Percentiles rank a stretch among this genome's conserved stretches.
Conservation (phyloP, 106 monocot species). For the Platanthera guangdongensis region DNA sequence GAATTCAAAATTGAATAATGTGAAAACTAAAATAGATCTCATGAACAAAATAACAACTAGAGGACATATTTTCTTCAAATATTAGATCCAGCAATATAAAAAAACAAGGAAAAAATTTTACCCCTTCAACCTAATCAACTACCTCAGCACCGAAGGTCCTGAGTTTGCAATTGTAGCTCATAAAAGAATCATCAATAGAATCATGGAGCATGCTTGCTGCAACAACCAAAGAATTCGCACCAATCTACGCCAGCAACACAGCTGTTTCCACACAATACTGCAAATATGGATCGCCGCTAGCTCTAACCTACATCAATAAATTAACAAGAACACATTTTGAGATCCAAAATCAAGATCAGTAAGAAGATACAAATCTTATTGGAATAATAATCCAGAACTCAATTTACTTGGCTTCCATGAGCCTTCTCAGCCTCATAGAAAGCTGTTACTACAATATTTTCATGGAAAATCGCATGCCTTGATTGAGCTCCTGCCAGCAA, state of each 20-base stretch:
- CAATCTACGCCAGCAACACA: conserved; percentile 56
- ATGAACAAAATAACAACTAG: no score
- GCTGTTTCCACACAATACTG: conserved; percentile 95
- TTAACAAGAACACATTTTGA: neutral
- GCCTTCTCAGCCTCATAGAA: conserved; percentile 86
- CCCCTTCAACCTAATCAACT: conserved; percentile 84
- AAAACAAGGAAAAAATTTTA: conserved; percentile 15
- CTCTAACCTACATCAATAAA: conserved; percentile 46
- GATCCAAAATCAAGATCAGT: no score
- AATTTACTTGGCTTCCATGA: conserved; percentile 79
- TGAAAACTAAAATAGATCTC: no score
- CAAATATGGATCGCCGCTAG: conserved; percentile 78
- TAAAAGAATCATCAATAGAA: conserved; percentile 82
- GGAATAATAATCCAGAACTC: neutral
- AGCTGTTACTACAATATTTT: conserved; percentile 76
- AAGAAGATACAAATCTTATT: neutral
- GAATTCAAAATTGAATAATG: no score
- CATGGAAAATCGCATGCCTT: conserved; percentile 66
- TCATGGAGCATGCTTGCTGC: conserved; percentile 92
- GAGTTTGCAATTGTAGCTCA: conserved; percentile 56
- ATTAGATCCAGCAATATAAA: no score
- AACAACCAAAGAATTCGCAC: conserved; percentile 72
- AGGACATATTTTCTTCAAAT: no score
- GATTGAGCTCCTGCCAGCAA: conserved; percentile 54
- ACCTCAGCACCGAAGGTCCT: conserved; percentile 57